A percentile compares a stretch with the other conserved stretches of the same genome.
These are phyloP conservation scores for Byssoonygena ceratinophila DNA, from an alignment of 2,329 filamentous ascomycete genomes.

Conservation along the genomic window DNA sequence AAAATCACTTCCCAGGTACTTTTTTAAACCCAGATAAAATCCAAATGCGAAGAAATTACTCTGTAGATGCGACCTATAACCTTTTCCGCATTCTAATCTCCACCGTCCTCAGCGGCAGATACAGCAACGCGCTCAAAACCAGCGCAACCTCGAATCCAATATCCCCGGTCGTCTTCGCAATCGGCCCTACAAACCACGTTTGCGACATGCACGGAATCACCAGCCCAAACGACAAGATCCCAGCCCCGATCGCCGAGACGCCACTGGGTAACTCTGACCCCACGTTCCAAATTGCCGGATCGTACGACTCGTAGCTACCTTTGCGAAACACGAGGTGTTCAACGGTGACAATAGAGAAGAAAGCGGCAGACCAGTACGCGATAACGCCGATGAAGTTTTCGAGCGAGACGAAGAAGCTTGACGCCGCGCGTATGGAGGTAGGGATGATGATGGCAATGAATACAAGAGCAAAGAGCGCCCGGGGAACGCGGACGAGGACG, in stretches of 20 bases:
- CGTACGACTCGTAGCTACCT: slow-evolving; percentile 39
- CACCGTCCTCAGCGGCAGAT: slow-evolving; percentile 13
- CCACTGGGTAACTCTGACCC: slow-evolving; percentile 51
- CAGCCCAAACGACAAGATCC: slow-evolving; percentile 54
- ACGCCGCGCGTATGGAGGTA: slow-evolving; percentile 53
- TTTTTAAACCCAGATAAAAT: neutral
- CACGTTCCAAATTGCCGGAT: slow-evolving; percentile 54
- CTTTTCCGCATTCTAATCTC: slow-evolving; percentile 15
- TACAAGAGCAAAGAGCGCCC: slow-evolving; percentile 50
- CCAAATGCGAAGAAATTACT: neutral
- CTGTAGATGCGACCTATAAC: neutral
- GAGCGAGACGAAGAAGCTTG: slow-evolving; percentile 45
- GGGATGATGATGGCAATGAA: slow-evolving; percentile 56
- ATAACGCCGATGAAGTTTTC: slow-evolving; percentile 28
- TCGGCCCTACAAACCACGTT: slow-evolving; percentile 57
- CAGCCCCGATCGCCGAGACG: slow-evolving; percentile 50
- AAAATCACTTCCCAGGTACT: neutral
- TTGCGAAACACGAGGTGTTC: slow-evolving; percentile 54
- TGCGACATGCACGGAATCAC: slow-evolving; percentile 53
- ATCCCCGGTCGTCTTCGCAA: slow-evolving; percentile 48
- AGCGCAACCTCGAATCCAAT: slow-evolving; percentile 45
- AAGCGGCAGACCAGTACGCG: slow-evolving; percentile 50
- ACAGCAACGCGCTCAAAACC: slow-evolving; percentile 16
- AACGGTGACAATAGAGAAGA: slow-evolving; percentile 48
- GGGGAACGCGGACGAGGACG: slow-evolving; percentile 48